Evolutionary conservation across 495 filamentous ascomycete genomes (phyloP).

Genomic region (Acidomyces sp.): DNA sequence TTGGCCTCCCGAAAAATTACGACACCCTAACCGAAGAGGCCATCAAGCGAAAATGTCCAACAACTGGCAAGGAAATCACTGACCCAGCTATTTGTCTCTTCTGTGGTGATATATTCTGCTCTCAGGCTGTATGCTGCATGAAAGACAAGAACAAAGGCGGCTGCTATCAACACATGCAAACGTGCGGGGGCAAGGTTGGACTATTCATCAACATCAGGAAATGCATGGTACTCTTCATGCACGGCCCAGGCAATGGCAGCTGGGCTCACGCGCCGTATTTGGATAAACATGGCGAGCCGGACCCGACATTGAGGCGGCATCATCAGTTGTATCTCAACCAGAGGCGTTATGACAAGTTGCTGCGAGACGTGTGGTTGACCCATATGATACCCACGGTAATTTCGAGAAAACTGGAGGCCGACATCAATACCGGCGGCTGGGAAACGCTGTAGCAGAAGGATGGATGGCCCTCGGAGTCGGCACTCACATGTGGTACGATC

Average conservation of each 20-base stretch:
- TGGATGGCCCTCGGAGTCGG: not conserved
- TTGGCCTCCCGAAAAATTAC: slow-evolving; percentile 81
- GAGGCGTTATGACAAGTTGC: slow-evolving; percentile 76
- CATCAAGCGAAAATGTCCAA: slow-evolving; percentile 72
- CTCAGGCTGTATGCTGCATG: slow-evolving; percentile 82
- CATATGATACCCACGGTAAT: slow-evolving; percentile 83
- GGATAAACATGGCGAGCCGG: slow-evolving; percentile 87
- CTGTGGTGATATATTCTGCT: slow-evolving; percentile 91
- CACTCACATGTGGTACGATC: too few species aligned
- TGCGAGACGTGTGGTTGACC: slow-evolving; percentile 75
- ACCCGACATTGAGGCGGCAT: slow-evolving; percentile 61
- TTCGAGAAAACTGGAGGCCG: slow-evolving; percentile 74
- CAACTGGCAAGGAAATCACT: slow-evolving; percentile 72
- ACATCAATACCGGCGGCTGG: slow-evolving; percentile 95
- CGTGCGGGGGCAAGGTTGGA: slow-evolving; percentile 78
- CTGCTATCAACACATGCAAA: slow-evolving; percentile 74
- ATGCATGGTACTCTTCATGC: slow-evolving; percentile 75
- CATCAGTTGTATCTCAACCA: slow-evolving; percentile 87
- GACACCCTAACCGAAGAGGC: slow-evolving; percentile 89
- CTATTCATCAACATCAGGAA: slow-evolving; percentile 94
- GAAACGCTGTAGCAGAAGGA: slow-evolving; percentile 61
- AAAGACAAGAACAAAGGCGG: slow-evolving; percentile 61
- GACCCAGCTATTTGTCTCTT: slow-evolving; percentile 89
- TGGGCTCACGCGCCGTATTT: slow-evolving; percentile 85
- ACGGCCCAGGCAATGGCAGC: slow-evolving; percentile 43